Percentiles rank a stretch among this genome's conserved stretches.
Conservation (phyloP, 176 grass and related monocot genomes). For the Bonia amplexicaulis region DNA sequence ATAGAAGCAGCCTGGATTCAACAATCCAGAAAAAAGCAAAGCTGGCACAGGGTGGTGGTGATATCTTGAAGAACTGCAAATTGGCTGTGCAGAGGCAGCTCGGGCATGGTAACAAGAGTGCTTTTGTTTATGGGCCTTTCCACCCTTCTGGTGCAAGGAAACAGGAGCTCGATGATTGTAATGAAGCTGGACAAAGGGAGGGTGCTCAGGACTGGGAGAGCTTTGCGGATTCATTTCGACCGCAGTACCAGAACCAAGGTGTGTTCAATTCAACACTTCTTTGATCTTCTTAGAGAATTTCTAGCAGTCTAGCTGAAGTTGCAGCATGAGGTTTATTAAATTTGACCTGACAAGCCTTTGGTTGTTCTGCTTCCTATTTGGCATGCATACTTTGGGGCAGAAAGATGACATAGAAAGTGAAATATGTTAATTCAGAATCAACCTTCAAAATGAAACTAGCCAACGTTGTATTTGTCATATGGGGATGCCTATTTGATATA, state of each 20-base stretch:
- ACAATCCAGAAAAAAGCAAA: conserved; percentile 47
- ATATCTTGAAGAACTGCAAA: conserved; percentile 55
- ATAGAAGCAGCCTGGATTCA: conserved; percentile 39
- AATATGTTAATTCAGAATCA: background rate
- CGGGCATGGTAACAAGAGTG: conserved; percentile 28
- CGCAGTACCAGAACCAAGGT: conserved; percentile 92
- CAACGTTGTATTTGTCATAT: background rate
- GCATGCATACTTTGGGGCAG: background rate
- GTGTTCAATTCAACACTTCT: conserved; percentile 10
- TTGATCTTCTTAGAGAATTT: background rate
- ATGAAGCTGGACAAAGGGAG: conserved; percentile 30
- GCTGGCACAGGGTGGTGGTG: conserved; percentile 16
- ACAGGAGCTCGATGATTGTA: conserved; percentile 23
- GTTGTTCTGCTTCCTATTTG: background rate
- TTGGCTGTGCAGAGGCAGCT: conserved; percentile 33
- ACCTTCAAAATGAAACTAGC: background rate
- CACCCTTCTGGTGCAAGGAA: conserved; percentile 51
- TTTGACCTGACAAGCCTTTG: background rate
- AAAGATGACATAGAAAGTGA: background rate
- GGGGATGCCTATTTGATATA: background rate
- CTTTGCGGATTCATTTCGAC: conserved; percentile 60
- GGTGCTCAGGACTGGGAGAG: conserved; percentile 60
- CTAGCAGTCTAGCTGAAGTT: background rate
- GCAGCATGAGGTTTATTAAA: background rate
- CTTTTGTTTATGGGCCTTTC: conserved; percentile 86